Evolutionary conservation across 192 early-diverging fungal genomes (phyloP), one percentile per base, ranked within the genome.

Genomic region (Coemansia sp.): DNA sequence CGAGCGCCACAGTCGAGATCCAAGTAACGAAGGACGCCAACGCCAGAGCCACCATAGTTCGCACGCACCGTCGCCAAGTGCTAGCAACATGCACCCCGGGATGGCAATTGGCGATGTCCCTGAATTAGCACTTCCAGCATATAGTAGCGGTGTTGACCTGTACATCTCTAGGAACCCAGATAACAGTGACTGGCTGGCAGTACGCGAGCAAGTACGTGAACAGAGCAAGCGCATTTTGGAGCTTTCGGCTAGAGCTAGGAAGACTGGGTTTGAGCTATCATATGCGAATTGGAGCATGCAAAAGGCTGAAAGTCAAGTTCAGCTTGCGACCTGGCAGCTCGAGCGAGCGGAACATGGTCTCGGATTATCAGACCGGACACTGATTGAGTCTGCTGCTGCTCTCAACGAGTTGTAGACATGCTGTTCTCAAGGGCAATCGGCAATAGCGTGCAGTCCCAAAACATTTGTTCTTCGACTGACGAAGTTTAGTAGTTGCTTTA

Each of bases 271-370:
- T 21, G 77, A 80, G 34, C 58, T 80, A 27, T 25, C 55, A 23
- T 67, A 71, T 41, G 54, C 72, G 1, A 53, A 59, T 14, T 80
- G 71, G 77, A 64, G 64, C 52, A 72, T 74, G 41, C 59, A 60
- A 10, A 70, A 65, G 58, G 56, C 77, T 4, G 77, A 80, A 7
- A 61, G 68, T 10, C 77, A 70, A 47, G 65, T 64, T 41, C 77
- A 80, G 58, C 51, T 80, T 23, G 77, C 77, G 0, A 14, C 54
- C 22, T 74, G 71, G 77, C 77, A 80, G 49, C 56, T 80, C 1
- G 77, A 80, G 62, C 77, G 77, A 4, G 77, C 71, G n/a, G 77
- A 80, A 54, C 68, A 71, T 31, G 77, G 77, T 0, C 68, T 80
- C 7, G 66, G 67, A 2, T n/a, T 65, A 12, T 44, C 61, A 2